phyloP scores from a whole-genome alignment of 768 basidiomycete species.

The Phylloporus rhodoxanthus region DNA sequence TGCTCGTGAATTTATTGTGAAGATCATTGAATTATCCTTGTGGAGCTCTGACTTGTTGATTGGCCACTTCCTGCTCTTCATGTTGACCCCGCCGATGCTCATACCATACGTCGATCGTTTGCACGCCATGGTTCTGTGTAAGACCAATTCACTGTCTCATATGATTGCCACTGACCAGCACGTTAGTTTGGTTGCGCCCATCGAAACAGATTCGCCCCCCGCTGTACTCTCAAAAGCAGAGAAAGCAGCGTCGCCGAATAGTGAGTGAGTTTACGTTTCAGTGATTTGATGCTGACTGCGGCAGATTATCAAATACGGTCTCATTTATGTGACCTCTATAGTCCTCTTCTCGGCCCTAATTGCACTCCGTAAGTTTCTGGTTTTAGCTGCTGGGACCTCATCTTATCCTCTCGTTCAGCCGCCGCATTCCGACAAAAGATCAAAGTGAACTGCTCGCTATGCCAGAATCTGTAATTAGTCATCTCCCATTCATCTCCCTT shows the following conservation, averaged over 20 bases:
- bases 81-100: slow-evolving; percentile 82
- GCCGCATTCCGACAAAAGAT: slow-evolving; percentile 55
- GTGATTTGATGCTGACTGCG: slow-evolving; percentile 5
- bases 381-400: slow-evolving; percentile 3
- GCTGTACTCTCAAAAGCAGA: slow-evolving; percentile 84
- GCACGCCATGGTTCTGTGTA: slow-evolving; percentile 88
- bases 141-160: slow-evolving; percentile 16
- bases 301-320: slow-evolving; percentile 81
- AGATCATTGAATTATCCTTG: slow-evolving; percentile 91
- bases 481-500: slow-evolving; percentile 22
- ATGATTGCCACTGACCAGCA: slow-evolving; percentile 13
- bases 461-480: slow-evolving; percentile 56
- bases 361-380: slow-evolving; percentile 58
- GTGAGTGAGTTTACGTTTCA: slow-evolving; percentile 40
- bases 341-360: slow-evolving; percentile 71
- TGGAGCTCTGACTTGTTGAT: slow-evolving; percentile 94
- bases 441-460: slow-evolving; percentile 59
- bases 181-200: slow-evolving; percentile 86
- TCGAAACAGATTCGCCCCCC: slow-evolving; percentile 93
- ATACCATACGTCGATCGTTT: slow-evolving; percentile 89
- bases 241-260: slow-evolving; percentile 84
- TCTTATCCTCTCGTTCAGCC: slow-evolving; percentile 35
- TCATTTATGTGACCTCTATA: slow-evolving; percentile 66
- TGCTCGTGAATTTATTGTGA: slow-evolving; percentile 94
- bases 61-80: slow-evolving; percentile 82